These are phyloP conservation scores for Fallopia convolvulus DNA, from an alignment of 148 eudicot species.

Conservation along the genomic window DNA sequence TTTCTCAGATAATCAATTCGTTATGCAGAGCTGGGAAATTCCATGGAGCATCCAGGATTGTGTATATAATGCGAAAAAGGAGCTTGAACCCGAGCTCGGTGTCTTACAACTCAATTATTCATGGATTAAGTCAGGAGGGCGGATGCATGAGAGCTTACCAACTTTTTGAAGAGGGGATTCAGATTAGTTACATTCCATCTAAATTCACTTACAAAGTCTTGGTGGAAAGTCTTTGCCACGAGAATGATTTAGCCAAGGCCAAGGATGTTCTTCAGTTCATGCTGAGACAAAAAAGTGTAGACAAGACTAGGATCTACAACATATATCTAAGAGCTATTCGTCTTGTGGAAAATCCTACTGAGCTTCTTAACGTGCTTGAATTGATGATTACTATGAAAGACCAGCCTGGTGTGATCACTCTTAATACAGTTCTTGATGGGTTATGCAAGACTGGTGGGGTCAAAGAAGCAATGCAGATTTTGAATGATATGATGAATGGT, in stretches of 20 bases:
- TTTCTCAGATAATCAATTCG: conserved; percentile 67
- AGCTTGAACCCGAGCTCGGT: conserved; percentile 53
- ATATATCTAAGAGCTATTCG: conserved; percentile 75
- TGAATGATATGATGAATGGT: conserved; percentile 67
- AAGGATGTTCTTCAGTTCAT: conserved; percentile 49
- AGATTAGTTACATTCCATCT: conserved; percentile 64
- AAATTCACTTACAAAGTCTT: conserved; percentile 60
- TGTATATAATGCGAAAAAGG: conserved; percentile 71
- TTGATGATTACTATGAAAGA: conserved; percentile 58
- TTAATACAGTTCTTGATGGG: conserved; percentile 70
- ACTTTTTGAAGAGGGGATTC: conserved; percentile 67
- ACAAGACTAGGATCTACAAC: conserved; percentile 59
- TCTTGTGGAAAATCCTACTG: conserved; percentile 42
- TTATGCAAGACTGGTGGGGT: conserved; percentile 66
- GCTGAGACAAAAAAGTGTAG: conserved; percentile 36
- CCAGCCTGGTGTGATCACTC: conserved; percentile 67
- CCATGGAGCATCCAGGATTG: conserved; percentile 80
- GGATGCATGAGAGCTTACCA: conserved; percentile 91
- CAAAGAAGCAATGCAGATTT: conserved; percentile 50
- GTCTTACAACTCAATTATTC: conserved; percentile 67
- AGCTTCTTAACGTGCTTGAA: conserved; percentile 63
- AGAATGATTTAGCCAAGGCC: conserved; percentile 47
- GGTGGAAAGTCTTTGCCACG: conserved; percentile 68
- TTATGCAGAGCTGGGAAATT: conserved; percentile 54
- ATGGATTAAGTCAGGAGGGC: conserved; percentile 60